These are phyloP conservation scores for Thielaviopsis cerberus DNA, from an alignment of 2,329 filamentous ascomycete genomes.

Conservation along the genomic window DNA sequence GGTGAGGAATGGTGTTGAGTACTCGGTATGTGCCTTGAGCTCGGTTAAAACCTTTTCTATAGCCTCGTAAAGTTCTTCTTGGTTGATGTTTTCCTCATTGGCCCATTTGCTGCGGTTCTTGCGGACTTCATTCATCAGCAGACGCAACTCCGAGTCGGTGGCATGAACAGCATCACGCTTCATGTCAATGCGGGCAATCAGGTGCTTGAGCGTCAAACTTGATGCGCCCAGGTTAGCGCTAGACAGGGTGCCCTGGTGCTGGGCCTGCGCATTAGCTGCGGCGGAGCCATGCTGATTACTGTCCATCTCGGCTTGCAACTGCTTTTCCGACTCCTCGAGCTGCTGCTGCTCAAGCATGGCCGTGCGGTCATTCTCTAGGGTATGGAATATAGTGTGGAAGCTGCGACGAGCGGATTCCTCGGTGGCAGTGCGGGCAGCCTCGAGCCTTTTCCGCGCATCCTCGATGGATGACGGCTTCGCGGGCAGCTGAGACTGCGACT, in stretches of 20 bases:
- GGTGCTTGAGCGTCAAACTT: slow-evolving; percentile 85
- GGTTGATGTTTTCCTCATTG: slow-evolving; percentile 88
- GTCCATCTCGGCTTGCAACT: slow-evolving; percentile 89
- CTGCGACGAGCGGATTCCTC: slow-evolving; percentile 77
- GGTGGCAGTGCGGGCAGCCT: slow-evolving; percentile 77
- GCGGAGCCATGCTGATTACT: slow-evolving; percentile 35
- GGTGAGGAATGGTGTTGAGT: slow-evolving; percentile 87
- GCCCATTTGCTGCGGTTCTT: slow-evolving; percentile 99
- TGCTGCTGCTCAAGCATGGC: slow-evolving; percentile 97
- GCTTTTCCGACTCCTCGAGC: slow-evolving; percentile 87
- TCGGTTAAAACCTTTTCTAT: slow-evolving; percentile 93
- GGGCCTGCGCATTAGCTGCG: slow-evolving; percentile 31
- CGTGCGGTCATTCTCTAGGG: slow-evolving; percentile 81
- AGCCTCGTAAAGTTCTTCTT: slow-evolving; percentile 94
- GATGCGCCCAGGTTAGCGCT: slow-evolving; percentile 90
- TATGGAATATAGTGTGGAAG: slow-evolving; percentile 89
- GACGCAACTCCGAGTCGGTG: slow-evolving; percentile 79
- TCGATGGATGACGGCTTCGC: slow-evolving; percentile 53
- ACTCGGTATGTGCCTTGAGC: slow-evolving; percentile 90
- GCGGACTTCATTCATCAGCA: slow-evolving; percentile 87
- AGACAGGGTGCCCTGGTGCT: slow-evolving; percentile 52
- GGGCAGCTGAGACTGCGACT: not conserved
- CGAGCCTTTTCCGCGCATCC: slow-evolving; percentile 79
- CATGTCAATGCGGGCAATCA: slow-evolving; percentile 86
- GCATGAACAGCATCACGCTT: slow-evolving; percentile 80